A percentile compares a stretch with the other conserved stretches of the same genome.
phyloP scores from a whole-genome alignment of 192 early-diverging fungal species.

The Linnemannia hyalina region DNA sequence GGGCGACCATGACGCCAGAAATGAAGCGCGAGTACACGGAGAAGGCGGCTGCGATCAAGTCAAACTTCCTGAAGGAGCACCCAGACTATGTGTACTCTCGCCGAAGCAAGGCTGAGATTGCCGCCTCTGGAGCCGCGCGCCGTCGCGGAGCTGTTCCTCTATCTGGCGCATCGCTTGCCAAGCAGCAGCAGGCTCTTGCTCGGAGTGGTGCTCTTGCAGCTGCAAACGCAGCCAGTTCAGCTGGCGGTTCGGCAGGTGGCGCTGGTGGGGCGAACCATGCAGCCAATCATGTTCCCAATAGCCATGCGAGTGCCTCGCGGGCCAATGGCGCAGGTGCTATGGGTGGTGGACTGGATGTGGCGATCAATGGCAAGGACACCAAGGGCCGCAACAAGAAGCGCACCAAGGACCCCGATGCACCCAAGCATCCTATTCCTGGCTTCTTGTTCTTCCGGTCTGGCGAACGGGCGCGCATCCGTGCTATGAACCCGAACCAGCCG shows the following conservation, averaged over 20 bases:
- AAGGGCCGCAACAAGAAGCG: slow-evolving; percentile 73
- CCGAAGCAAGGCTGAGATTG: slow-evolving; percentile 70
- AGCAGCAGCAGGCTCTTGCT: slow-evolving; percentile 5
- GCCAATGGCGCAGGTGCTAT: neutral
- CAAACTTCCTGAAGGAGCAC: slow-evolving; percentile 64
- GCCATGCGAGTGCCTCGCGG: neutral
- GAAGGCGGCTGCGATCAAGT: slow-evolving; percentile 61
- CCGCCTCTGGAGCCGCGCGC: slow-evolving; percentile 59
- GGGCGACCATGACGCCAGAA: slow-evolving; percentile 59
- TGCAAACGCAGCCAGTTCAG: neutral
- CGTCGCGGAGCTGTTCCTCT: slow-evolving; percentile 25
- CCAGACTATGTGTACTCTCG: slow-evolving; percentile 71
- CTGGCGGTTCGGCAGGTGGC: neutral
- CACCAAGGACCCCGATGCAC: slow-evolving; percentile 79
- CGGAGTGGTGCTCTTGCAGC: slow-evolving; percentile 33
- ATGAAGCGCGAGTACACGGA: slow-evolving; percentile 62
- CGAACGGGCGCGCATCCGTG: slow-evolving; percentile 73
- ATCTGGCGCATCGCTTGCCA: slow-evolving; percentile 5
- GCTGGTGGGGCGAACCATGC: neutral
- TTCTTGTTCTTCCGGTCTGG: slow-evolving; percentile 83
- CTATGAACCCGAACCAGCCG: slow-evolving; percentile 77
- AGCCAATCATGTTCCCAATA: neutral
- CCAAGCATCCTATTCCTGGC: slow-evolving; percentile 90
- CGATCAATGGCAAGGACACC: slow-evolving; percentile 55
- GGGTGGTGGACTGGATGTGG: slow-evolving; percentile 1